phyloP scores from a whole-genome alignment of 139 green algal species.

The Auxenochlorella pyrenoidosa region DNA sequence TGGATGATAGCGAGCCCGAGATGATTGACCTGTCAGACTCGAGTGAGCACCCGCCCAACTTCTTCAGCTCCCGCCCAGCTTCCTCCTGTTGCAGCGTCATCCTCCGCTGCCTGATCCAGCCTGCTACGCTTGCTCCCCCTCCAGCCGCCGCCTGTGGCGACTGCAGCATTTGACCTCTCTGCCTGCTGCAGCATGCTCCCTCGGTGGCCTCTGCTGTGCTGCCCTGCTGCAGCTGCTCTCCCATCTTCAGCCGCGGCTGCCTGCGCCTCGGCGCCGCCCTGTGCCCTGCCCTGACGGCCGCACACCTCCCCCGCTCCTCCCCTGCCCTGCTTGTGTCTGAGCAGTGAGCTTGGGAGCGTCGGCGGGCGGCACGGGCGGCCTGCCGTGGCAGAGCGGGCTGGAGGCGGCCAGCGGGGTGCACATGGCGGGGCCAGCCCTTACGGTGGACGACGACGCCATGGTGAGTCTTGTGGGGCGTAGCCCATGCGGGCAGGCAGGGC shows the following conservation, averaged over 20 bases:
- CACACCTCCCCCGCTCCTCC: neutral
- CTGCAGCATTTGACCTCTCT: too few species aligned
- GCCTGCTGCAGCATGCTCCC: too few species aligned
- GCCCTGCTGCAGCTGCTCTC: too few species aligned
- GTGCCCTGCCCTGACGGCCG: too few species aligned
- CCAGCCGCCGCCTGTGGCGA: too few species aligned
- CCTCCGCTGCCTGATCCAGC: too few species aligned
- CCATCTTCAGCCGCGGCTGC: too few species aligned
- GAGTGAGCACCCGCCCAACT: neutral
- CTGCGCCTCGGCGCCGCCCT: too few species aligned
- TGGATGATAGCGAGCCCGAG: neutral
- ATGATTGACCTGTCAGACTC: neutral
- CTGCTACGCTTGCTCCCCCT: too few species aligned
- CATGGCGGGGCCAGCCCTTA: neutral
- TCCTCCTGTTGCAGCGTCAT: too few species aligned
- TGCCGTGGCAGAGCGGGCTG: slow-evolving; percentile 2
- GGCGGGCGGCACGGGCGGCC: neutral
- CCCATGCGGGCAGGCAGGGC: neutral
- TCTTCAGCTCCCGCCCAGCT: too few species aligned
- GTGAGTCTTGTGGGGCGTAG: neutral
- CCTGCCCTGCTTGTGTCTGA: neutral
- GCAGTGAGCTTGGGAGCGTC: slow-evolving; percentile 18
- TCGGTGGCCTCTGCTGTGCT: too few species aligned
- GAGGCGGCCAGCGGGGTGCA: slow-evolving; percentile 8
- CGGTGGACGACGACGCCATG: neutral